These are phyloP conservation scores for Rubia tinctorum DNA, from an alignment of 305 asterid species.

Conservation along the genomic window DNA sequence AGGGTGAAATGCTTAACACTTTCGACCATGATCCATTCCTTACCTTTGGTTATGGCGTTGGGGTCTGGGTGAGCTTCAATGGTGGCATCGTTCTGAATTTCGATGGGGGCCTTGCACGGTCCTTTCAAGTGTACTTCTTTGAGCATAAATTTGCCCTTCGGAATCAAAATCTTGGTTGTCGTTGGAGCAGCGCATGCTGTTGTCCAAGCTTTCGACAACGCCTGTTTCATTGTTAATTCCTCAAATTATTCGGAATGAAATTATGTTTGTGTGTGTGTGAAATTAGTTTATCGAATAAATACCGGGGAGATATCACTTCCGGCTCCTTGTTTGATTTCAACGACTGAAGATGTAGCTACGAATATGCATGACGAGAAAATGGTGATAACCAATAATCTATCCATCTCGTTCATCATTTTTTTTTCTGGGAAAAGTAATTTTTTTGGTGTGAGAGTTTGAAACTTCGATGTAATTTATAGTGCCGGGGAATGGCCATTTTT, in stretches of 20 bases:
- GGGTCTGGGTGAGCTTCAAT: constrained; percentile 13
- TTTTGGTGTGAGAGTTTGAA: neutral
- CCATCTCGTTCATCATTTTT: too few species aligned
- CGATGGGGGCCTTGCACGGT: constrained; percentile 25
- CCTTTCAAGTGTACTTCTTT: constrained; percentile 21
- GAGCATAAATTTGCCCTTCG: constrained; percentile 17
- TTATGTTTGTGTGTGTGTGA: neutral
- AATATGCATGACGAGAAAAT: neutral
- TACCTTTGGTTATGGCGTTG: neutral
- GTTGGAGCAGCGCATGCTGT: constrained; percentile 23
- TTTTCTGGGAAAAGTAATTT: neutral
- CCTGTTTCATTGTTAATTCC: constrained; percentile 2
- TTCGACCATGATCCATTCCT: constrained; percentile 13
- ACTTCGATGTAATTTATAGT: neutral
- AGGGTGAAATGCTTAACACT: constrained; percentile 4
- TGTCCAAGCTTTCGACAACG: constrained; percentile 19
- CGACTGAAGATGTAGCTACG: neutral
- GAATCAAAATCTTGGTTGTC: constrained; percentile 23
- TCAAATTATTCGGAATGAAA: neutral
- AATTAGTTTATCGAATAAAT: too few species aligned
- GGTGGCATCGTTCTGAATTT: constrained; percentile 9
- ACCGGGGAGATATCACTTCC: neutral
- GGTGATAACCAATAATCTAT: neutral
- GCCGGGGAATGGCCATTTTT: neutral
- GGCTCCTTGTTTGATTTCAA: too few species aligned